Conservation (phyloP, 2,329 filamentous ascomycete genomes). For the Clonostachys sp. region DNA sequence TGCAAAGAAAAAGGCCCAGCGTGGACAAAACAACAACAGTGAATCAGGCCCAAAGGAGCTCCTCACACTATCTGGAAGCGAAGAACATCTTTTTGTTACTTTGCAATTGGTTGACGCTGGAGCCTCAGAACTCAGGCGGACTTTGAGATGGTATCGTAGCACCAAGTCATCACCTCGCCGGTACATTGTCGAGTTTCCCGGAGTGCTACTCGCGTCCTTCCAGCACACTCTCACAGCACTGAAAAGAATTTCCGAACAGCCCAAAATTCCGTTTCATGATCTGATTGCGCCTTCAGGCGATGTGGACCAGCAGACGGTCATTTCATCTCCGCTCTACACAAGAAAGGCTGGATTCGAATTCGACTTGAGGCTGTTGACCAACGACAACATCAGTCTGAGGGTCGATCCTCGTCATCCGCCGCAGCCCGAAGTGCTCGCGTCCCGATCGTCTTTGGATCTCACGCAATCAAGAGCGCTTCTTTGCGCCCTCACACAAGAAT, state of each 20-base stretch:
- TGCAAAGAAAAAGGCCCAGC: too few relatives aligned
- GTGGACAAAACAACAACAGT: too few relatives aligned
- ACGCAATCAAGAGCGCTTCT: conserved; percentile 48
- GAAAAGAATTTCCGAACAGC: conserved; percentile 8
- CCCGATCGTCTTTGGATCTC: conserved; percentile 42
- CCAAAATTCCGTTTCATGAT: conserved; percentile 42
- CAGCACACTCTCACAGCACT: too few relatives aligned
- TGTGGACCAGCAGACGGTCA: conserved; percentile 7
- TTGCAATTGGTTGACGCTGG: too few relatives aligned
- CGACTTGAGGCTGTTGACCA: conserved; percentile 26
- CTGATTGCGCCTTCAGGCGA: conserved; percentile 29
- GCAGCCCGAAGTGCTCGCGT: conserved; percentile 13
- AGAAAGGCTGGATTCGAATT: conserved; percentile 42
- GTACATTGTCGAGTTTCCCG: too few relatives aligned
- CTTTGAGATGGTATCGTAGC: too few relatives aligned
- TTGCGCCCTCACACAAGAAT: conserved; percentile 41
- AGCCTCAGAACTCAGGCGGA: too few relatives aligned
- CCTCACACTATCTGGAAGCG: too few relatives aligned
- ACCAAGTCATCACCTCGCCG: too few relatives aligned
- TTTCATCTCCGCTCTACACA: conserved; percentile 47
- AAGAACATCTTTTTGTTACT: too few relatives aligned
- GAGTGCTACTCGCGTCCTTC: too few relatives aligned
- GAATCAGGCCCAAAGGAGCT: too few relatives aligned
- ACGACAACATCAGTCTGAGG: conserved; percentile 9
- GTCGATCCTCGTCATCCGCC: conserved; percentile 9